These are phyloP conservation scores for Clarireedia homoeocarpa DNA, from an alignment of 2,329 filamentous ascomycete genomes.

Conservation along the genomic window DNA sequence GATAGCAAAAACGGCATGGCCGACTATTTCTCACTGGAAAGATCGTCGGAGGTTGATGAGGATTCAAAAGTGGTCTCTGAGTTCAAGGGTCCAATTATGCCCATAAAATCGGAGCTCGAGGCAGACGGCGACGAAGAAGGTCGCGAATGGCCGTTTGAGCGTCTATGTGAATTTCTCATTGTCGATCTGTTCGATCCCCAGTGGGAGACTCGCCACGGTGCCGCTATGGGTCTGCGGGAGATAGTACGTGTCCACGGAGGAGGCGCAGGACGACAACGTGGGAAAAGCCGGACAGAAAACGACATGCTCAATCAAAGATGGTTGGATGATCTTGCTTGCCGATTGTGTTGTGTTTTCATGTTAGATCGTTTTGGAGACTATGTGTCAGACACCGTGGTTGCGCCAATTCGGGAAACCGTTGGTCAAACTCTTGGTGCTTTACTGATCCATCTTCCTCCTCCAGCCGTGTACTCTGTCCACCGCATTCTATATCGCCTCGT, in stretches of 20 bases:
- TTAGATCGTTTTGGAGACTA: conserved; percentile 97
- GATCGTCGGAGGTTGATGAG: conserved; percentile 71
- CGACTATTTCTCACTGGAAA: conserved; percentile 89
- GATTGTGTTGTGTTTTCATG: conserved; percentile 92
- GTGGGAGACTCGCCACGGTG: conserved; percentile 95
- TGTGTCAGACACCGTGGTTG: conserved; percentile 93
- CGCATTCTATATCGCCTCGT: conserved; percentile 80
- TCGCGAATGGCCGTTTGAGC: conserved; percentile 86
- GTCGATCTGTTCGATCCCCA: conserved; percentile 87
- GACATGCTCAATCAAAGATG: conserved; percentile 72
- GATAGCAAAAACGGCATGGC: conserved; percentile 53
- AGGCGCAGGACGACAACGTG: conserved; percentile 72
- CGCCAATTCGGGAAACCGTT: conserved; percentile 89
- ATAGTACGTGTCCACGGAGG: conserved; percentile 84
- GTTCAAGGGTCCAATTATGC: conserved; percentile 76
- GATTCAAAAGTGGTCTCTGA: conserved; percentile 89
- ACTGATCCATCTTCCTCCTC: conserved; percentile 70
- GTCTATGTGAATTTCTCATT: conserved; percentile 87
- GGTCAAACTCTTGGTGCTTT: conserved; percentile 89
- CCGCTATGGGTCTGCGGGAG: conserved; percentile 89
- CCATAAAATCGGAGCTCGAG: conserved; percentile 81
- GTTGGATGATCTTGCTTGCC: conserved; percentile 92
- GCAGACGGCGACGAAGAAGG: conserved; percentile 70
- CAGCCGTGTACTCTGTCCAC: conserved; percentile 79
- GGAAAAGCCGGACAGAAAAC: conserved; percentile 67